A percentile compares a stretch with the other conserved stretches of the same genome.
Evolutionary conservation across 2,329 filamentous ascomycete genomes (phyloP).

Genomic region (Exophiala alcalophila): DNA sequence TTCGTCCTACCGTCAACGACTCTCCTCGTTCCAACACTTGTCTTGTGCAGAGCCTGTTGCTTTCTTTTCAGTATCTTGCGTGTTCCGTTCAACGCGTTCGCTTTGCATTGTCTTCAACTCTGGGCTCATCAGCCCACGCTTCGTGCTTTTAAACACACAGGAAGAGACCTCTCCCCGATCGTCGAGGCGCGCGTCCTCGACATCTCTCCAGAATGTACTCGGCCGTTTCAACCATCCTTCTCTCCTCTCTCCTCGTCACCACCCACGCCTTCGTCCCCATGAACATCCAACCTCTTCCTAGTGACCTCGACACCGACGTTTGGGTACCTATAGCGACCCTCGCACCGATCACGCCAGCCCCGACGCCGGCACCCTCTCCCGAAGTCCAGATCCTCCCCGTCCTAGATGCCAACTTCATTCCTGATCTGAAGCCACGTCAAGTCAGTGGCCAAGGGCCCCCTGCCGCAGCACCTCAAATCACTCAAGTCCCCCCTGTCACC

Average conservation of each 20-base stretch:
- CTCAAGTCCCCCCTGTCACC: constrained; percentile 34
- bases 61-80: no score
- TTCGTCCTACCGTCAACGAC: no score
- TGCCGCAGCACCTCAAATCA: constrained; percentile 30
- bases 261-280: constrained; percentile 19
- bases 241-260: constrained; percentile 18
- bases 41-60: no score
- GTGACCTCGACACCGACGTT: constrained; percentile 14
- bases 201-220: no score
- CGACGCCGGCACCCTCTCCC: constrained; percentile 11
- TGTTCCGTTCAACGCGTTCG: no score
- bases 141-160: no score
- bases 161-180: no score
- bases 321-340: constrained; percentile 23
- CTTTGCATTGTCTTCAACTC: no score
- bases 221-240: constrained; percentile 13
- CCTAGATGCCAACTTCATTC: constrained; percentile 17
- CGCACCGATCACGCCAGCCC: constrained; percentile 8
- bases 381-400: constrained; percentile 17
- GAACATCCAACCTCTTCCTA: constrained; percentile 16
- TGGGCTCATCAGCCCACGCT: no score
- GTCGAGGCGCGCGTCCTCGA: no score
- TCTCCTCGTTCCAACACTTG: no score
- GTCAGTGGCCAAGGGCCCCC: constrained; percentile 32
- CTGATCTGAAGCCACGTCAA: constrained; percentile 25